Base-by-base conservation (phyloP, 495 filamentous ascomycete genomes). In the Viridothelium virens region DNA sequence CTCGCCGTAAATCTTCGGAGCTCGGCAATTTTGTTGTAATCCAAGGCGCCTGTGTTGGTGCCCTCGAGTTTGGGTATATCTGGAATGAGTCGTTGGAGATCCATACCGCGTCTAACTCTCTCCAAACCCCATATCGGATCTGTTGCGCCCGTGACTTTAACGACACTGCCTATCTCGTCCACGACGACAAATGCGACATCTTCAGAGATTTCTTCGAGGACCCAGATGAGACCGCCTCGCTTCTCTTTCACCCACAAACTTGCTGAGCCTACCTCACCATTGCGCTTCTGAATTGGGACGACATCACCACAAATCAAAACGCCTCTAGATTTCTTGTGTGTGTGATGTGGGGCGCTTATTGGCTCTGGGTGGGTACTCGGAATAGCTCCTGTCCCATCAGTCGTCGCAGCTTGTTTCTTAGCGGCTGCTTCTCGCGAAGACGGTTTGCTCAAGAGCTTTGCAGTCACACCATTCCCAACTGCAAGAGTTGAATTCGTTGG, bases 191-290 rank as follows among this genome's bases (percentile, higher is more conserved):
- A 81, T 37, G 89, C 91, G 44, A 93, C 86, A 73, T 98, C 92
- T 79, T 98, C 94, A 64, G 91, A 91, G 63, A 98, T 97, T 76
- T 98, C 94, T 77, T 98, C 94, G 3, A 98, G 74, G 16, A 98
- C 94, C 94, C 94, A 98, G 63, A 98, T 97, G 61, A 98, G 75
- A 6, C 92, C 91, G 56, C 91, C 90, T 53, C 85, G 84, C 74
- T 98, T 98, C 76, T 98, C 94, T 79, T 97, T 97, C 0, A 97
- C 94, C 94, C 94, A 98, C 38, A 98, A 79, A 74, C 91, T 97
- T 44, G 94, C 94, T 44, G 92, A 89, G 1, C 95, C 94, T 0
- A 87, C 91, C 18, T 87, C 83, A 7, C 95, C 95, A 74, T 98
- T 95, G 63, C 92, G 86, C 75, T 97, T 98, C 77, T 89, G 86